Base-by-base conservation (phyloP, 163 green algal genomes). In the Chlamydomonas reinhardtii region DNA sequence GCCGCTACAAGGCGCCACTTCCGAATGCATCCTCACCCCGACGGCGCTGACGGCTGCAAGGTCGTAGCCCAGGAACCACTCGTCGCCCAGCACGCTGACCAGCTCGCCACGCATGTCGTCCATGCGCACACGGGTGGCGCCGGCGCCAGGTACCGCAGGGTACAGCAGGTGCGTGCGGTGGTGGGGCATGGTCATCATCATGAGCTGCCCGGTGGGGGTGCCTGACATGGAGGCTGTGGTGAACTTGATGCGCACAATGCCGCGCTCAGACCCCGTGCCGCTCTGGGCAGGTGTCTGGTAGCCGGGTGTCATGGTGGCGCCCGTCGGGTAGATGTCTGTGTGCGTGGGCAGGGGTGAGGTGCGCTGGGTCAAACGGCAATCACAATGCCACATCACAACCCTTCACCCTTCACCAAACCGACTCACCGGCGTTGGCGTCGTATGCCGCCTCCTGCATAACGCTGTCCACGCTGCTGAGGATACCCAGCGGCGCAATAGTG, bases 161-260 rank as follows among this genome's bases (percentile, higher is more conserved):
- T 86, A 74, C n/a, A 73, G 39, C 22, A 79, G 75, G 39, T 48
- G 68, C 2, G 32, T 68, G n/a, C 64, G 54, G n/a, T 89, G 74
- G 74, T 89, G 82, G 43, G 69, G 27, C 52, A 84, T 61, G 11
- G 69, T 20, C 70, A 91, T 35, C 79, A 81, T 88, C 68, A 91
- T 71, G 0, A 91, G 74, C 68, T 74, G 68, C 15, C 73, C 83
- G 24, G 17, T 48, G 64, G 32, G 4, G 62, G 24, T 34, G 52
- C 83, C 83, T 4, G 73, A 84, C 83, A 88, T 88, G 74, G 83
- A 88, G 6, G 39, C 83, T 6, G 73, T 76, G 25, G 22, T 35
- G 73, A 84, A 88, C n/a, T 62, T 71, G 31, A 88, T 59, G 12
- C 39, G 61, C 15, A 88, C 32, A 35, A 86, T 74, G 56, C 80